Base-by-base conservation (phyloP, 306 rosid genomes). In the Leucaena leucocephala region DNA sequence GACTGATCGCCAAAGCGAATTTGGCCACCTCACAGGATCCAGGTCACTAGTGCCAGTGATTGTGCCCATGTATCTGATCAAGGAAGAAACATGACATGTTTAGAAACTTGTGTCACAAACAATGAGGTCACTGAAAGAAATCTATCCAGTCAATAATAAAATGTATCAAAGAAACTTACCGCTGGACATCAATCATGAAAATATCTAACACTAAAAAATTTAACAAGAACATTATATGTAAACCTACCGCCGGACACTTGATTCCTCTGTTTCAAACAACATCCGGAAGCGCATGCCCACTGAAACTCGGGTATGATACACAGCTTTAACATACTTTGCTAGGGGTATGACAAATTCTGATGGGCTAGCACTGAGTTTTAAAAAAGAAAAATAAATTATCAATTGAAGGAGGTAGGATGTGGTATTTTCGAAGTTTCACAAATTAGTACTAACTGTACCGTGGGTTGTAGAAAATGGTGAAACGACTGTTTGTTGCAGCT, bases 231-330 rank as follows among this genome's bases (percentile, higher is more conserved):
- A 71, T 21, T 63, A 54, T 68, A 72, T 43, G 33, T 50, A 64
- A 78, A 81, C 88, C 34, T 87, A 93, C 99, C 99, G 89, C 15
- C 98, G 92, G 76, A 95, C 98, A 71, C 99, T 93, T 68, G 99
- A 95, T 83, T 95, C 99, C 83, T 95, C 99, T 7, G 99, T 95
- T 87, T 95, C 99, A 84, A 95, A 95, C 82, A 95, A 84, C 99
- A 95, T 95, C 82, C 99, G 82, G 85, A 95, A 95, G 40, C 98
- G 98, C 99, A 95, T 95, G 54, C 98, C 99, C 74, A 95, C 99
- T 38, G 99, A 93, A 71, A 95, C 90, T 55, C 98, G 93, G 57
- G 98, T 95, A 79, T 95, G 98, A 85, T 87, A 95, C 85, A 90
- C 98, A 68, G 99, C 98, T 88, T 95, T 95, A 40, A 93, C 87